phyloP scores from a whole-genome alignment of 106 monocot species.

The Phalaenopsis aphrodite region DNA sequence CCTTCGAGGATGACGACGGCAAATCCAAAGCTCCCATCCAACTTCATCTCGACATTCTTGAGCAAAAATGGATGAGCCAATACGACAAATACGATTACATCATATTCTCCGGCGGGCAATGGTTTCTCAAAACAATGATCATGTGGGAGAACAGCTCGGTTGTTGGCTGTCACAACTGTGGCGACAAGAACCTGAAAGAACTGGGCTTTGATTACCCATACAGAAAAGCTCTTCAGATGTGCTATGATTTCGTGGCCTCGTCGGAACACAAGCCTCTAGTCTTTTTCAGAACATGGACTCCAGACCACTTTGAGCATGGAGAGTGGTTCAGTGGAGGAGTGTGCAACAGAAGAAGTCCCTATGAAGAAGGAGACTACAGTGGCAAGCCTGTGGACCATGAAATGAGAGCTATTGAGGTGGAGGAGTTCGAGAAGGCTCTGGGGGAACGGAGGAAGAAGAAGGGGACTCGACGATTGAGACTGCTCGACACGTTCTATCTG shows the following conservation, averaged over 20 bases:
- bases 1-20: conserved; percentile 3
- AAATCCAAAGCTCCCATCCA: background rate
- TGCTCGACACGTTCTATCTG: conserved; percentile 46
- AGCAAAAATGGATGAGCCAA: conserved; percentile 18
- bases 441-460: background rate
- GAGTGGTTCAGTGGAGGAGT: conserved; percentile 34
- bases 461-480: conserved; percentile 15
- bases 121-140: conserved; percentile 28
- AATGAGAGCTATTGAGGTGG: conserved; percentile 24
- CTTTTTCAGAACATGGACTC: conserved; percentile 39
- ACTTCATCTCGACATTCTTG: conserved; percentile 31
- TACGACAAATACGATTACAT: conserved; percentile 27
- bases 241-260: conserved; percentile 11
- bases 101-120: conserved; percentile 31
- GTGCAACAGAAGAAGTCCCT: conserved; percentile 29
- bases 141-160: conserved; percentile 21
- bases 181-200: conserved; percentile 13
- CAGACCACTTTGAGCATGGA: conserved; percentile 40
- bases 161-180: conserved; percentile 38
- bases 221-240: conserved; percentile 14
- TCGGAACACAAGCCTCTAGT: conserved; percentile 23
- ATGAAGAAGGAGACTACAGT: conserved; percentile 19
- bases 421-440: conserved; percentile 21
- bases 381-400: conserved; percentile 4
- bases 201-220: conserved; percentile 21